These are phyloP conservation scores for Lignosus rhinocerotis DNA, from an alignment of 1,284 basidiomycete species.

Conservation along the genomic window DNA sequence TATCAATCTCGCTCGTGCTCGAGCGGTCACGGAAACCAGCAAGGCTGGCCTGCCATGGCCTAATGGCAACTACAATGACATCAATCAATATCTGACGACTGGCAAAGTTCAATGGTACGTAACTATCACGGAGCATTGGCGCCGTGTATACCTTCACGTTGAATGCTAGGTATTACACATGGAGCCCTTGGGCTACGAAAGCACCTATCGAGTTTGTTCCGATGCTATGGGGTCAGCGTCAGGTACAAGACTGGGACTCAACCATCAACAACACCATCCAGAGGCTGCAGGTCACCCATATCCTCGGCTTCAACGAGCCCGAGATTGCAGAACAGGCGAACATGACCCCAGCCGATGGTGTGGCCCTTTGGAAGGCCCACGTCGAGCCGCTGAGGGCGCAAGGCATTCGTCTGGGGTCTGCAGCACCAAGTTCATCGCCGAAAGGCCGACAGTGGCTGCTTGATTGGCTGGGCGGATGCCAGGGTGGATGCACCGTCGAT, in stretches of 20 bases:
- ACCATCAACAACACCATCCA: slow-evolving; percentile 35
- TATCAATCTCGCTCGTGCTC: background rate
- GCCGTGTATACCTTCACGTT: background rate
- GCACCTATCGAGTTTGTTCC: slow-evolving; percentile 37
- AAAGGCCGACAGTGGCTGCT: slow-evolving; percentile 42
- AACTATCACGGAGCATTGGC: background rate
- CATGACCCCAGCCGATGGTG: slow-evolving; percentile 33
- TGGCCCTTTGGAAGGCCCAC: slow-evolving; percentile 35
- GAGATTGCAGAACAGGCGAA: slow-evolving; percentile 37
- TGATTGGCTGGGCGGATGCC: slow-evolving; percentile 41
- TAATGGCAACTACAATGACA: slow-evolving; percentile 29
- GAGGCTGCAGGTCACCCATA: slow-evolving; percentile 26
- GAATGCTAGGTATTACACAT: slow-evolving; percentile 36
- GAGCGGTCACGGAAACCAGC: slow-evolving; percentile 1
- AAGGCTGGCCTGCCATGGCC: slow-evolving; percentile 39
- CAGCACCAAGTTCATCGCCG: slow-evolving; percentile 42
- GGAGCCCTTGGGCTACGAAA: slow-evolving; percentile 30
- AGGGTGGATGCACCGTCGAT: slow-evolving; percentile 43
- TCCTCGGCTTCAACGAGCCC: slow-evolving; percentile 41
- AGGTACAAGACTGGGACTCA: slow-evolving; percentile 30
- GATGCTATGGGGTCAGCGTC: slow-evolving; percentile 39
- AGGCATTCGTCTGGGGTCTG: slow-evolving; percentile 41
- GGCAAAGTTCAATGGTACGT: slow-evolving; percentile 36
- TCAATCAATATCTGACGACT: slow-evolving; percentile 32
- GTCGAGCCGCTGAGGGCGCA: slow-evolving; percentile 36